These are phyloP conservation scores for Chlorella sp. DNA, from an alignment of 139 green algal genomes.

Conservation along the genomic window DNA sequence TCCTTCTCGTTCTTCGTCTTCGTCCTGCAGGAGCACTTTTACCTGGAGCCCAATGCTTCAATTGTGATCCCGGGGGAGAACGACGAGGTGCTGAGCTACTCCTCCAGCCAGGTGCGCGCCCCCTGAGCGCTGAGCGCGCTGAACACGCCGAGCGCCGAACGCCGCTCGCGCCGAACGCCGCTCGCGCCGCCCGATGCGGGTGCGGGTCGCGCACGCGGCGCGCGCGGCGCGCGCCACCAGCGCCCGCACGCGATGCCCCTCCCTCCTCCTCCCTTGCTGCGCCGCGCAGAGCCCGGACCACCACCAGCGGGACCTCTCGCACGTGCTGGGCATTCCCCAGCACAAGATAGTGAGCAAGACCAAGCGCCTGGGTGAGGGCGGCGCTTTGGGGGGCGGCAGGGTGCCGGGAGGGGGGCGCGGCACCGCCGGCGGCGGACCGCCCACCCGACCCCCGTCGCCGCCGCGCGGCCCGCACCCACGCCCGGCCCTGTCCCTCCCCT, in stretches of 20 bases:
- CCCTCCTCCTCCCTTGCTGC: neutral
- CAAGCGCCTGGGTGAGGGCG: constrained; percentile 87
- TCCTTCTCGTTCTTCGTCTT: neutral
- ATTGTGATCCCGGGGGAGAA: constrained; percentile 84
- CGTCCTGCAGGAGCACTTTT: constrained; percentile 94
- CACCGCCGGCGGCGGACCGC: too few relatives aligned
- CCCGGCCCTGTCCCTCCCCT: neutral
- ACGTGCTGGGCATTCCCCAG: constrained; percentile 79
- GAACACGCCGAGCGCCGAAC: too few relatives aligned
- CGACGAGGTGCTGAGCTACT: constrained; percentile 77
- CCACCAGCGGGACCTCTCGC: constrained; percentile 79
- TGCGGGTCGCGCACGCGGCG: too few relatives aligned
- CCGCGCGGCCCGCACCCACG: too few relatives aligned
- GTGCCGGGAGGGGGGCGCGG: too few relatives aligned
- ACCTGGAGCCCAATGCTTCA: constrained; percentile 89
- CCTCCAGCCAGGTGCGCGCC: constrained; percentile 81
- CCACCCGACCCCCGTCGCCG: too few relatives aligned
- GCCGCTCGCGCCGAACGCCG: too few relatives aligned
- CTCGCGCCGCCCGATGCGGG: too few relatives aligned
- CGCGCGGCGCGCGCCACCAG: too few relatives aligned
- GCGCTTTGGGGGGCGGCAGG: too few relatives aligned
- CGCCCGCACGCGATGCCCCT: too few relatives aligned
- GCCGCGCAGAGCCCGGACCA: constrained; percentile 73
- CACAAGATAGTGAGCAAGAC: constrained; percentile 87
- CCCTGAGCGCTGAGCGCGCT: too few relatives aligned